Percentiles rank a stretch among this genome's conserved stretches.
Conservation (phyloP, 108 stramenopile species). For the Schizochytrium sp. region DNA sequence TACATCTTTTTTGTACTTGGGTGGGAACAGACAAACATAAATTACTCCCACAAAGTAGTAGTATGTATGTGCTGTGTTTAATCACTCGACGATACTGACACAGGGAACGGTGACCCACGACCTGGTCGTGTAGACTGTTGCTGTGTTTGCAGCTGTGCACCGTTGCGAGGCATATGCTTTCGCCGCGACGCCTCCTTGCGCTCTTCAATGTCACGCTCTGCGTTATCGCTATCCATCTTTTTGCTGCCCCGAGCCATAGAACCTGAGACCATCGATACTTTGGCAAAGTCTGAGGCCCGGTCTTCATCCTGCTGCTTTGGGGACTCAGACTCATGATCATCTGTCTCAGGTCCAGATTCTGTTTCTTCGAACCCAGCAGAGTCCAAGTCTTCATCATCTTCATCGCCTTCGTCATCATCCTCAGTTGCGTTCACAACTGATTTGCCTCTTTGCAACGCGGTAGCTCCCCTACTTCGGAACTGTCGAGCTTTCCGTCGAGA, state of each 20-base stretch:
- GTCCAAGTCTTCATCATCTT: not conserved
- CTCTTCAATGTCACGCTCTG: slow-evolving; percentile 35
- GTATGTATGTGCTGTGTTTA: no score
- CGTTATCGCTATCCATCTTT: not conserved
- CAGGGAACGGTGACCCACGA: no score
- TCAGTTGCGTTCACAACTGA: not conserved
- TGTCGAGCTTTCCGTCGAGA: no score
- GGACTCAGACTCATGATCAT: not conserved
- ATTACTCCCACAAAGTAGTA: no score
- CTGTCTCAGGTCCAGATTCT: slow-evolving; percentile 26
- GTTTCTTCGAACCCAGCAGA: not conserved
- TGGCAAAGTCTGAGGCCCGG: no score
- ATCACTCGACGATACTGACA: no score
- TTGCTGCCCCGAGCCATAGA: no score
- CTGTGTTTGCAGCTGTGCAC: not conserved
- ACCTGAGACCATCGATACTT: no score
- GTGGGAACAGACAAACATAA: no score
- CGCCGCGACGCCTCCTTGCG: not conserved
- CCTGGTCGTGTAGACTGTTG: not conserved
- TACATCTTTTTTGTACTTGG: no score
- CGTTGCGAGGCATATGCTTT: not conserved
- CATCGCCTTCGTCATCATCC: not conserved
- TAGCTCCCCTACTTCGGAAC: no score
- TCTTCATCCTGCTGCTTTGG: not conserved
- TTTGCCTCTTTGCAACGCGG: no score